Evolutionary conservation across 1,284 basidiomycete genomes (phyloP).

Genomic region (Wallemia ichthyophaga): DNA sequence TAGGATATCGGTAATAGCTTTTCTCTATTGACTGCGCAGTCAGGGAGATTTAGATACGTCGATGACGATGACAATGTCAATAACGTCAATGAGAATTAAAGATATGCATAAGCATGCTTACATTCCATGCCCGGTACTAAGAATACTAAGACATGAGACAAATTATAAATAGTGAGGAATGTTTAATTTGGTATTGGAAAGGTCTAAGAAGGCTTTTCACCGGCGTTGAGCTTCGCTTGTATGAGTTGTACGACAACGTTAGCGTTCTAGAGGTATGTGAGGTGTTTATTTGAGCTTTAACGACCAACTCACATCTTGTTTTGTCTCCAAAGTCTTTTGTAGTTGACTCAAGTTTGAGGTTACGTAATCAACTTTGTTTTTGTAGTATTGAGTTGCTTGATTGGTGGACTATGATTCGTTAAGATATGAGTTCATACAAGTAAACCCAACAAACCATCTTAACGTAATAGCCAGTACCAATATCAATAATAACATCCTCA

Average conservation of each 20-base stretch:
- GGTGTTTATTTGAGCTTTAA: not conserved
- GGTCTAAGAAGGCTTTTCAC: not conserved
- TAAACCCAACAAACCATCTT: constrained; percentile 34
- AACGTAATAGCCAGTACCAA: constrained; percentile 89
- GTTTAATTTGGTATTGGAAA: too few relatives aligned
- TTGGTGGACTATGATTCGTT: constrained; percentile 27
- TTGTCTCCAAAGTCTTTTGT: constrained; percentile 57
- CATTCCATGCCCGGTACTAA: too few relatives aligned
- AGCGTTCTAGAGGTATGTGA: constrained; percentile 22
- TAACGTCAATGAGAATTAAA: too few relatives aligned
- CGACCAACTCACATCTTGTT: constrained; percentile 27
- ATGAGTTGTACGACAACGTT: constrained; percentile 38
- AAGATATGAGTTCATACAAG: constrained; percentile 1
- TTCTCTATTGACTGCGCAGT: too few relatives aligned
- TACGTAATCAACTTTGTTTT: constrained; percentile 43
- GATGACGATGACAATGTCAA: too few relatives aligned
- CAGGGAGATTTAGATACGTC: too few relatives aligned
- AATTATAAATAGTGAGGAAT: too few relatives aligned
- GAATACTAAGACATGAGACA: too few relatives aligned
- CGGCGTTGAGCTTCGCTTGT: constrained; percentile 31
- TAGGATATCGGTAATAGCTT: too few relatives aligned
- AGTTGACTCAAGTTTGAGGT: constrained; percentile 45
- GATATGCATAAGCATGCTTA: too few relatives aligned
- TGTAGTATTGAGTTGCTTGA: constrained; percentile 50
- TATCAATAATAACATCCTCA: constrained; percentile 70